These are phyloP conservation scores for Phaeomoniella chlamydospora DNA, from an alignment of 2,329 filamentous ascomycete species.

Conservation along the genomic window DNA sequence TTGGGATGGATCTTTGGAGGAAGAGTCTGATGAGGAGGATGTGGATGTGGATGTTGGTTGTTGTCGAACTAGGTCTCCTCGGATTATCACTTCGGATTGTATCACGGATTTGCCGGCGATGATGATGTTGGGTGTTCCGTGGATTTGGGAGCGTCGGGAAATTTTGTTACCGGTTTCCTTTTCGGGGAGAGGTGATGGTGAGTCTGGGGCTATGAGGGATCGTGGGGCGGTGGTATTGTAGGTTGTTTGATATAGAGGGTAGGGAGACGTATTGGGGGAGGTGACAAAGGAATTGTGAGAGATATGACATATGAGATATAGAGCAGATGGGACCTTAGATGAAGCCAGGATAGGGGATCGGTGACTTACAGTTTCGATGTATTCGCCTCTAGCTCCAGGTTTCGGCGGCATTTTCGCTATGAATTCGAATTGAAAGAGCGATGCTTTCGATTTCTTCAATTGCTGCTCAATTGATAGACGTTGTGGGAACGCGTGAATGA, in stretches of 20 bases:
- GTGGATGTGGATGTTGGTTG: conserved; percentile 25
- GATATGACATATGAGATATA: no score
- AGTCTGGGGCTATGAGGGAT: conserved; percentile 2
- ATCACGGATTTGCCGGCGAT: conserved; percentile 93
- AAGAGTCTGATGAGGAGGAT: conserved; percentile 15
- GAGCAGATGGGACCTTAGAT: no score
- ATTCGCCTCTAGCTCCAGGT: conserved; percentile 63
- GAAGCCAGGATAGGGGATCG: not conserved
- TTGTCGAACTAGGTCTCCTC: conserved; percentile 65
- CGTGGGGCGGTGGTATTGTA: no score
- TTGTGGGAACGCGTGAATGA: no score
- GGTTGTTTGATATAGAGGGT: no score
- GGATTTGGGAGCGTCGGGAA: conserved; percentile 76
- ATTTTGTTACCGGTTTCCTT: conserved; percentile 98
- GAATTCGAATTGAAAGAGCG: no score
- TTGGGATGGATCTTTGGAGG: conserved; percentile 19
- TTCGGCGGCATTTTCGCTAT: conserved; percentile 59
- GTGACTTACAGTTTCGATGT: conserved; percentile 75
- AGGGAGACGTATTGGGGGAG: no score
- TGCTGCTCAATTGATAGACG: no score
- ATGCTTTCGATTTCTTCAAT: no score
- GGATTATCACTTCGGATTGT: conserved; percentile 85
- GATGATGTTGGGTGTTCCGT: conserved; percentile 95
- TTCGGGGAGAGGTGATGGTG: conserved; percentile 3
- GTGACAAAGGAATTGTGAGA: no score